phyloP scores from a whole-genome alignment of 441 rosid genomes.

The Pelargonium cotyledonis region DNA sequence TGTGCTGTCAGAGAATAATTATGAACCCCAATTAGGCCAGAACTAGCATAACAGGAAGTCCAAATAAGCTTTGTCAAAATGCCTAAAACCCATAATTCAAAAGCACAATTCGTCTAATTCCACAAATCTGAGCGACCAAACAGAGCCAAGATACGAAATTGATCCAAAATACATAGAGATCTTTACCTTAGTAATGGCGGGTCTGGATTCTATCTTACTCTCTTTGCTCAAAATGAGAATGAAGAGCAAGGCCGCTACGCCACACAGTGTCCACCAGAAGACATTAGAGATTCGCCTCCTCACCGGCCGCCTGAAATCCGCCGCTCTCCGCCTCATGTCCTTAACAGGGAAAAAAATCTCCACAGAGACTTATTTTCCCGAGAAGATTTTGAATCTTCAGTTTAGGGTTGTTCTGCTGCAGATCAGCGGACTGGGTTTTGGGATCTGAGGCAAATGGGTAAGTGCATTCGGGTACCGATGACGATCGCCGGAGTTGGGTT shows the following conservation, averaged over 20 bases:
- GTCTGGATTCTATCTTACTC: constrained; percentile 57
- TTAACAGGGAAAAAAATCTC: background rate
- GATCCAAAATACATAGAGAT: constrained; percentile 11
- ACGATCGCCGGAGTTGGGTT: background rate
- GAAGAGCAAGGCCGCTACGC: constrained; percentile 51
- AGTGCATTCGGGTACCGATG: background rate
- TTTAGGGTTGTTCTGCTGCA: background rate
- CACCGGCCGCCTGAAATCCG: constrained; percentile 59
- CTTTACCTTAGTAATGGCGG: constrained; percentile 44
- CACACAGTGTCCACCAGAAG: constrained; percentile 68
- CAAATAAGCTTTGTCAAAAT: background rate
- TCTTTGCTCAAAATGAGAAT: constrained; percentile 56
- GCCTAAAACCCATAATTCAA: constrained; percentile 7
- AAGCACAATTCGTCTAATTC: background rate
- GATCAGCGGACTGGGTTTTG: background rate
- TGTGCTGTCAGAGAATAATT: background rate
- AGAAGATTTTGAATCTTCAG: background rate
- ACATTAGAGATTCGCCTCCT: constrained; percentile 64
- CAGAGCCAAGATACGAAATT: constrained; percentile 1
- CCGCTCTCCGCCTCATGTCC: constrained; percentile 67
- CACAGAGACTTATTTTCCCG: background rate
- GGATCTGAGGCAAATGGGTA: background rate
- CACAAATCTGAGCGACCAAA: constrained; percentile 8
- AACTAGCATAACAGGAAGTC: background rate
- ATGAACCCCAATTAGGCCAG: background rate